Conservation (phyloP, 1,284 basidiomycete genomes). For the Ceratobasidium sp. region DNA sequence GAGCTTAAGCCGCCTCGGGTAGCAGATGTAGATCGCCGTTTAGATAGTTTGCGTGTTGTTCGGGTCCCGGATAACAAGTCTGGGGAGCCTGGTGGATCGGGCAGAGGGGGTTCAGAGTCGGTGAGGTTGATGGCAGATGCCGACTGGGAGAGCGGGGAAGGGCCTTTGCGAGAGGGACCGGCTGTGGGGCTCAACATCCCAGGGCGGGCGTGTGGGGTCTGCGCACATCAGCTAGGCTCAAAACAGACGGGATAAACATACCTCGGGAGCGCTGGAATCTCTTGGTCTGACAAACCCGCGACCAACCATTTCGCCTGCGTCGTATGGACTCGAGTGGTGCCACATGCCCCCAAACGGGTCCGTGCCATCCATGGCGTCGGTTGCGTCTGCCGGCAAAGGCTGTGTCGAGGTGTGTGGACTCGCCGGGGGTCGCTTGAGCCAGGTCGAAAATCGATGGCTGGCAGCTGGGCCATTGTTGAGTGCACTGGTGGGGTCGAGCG, state of each 20-base stretch:
- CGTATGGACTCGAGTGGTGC: conserved; percentile 43
- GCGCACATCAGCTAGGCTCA: not conserved
- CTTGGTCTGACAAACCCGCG: conserved; percentile 13
- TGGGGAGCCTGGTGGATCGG: conserved; percentile 33
- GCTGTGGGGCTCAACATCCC: conserved; percentile 10
- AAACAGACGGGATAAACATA: not conserved
- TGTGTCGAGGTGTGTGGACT: conserved; percentile 34
- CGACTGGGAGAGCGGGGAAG: conserved; percentile 32
- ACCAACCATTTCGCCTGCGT: conserved; percentile 34
- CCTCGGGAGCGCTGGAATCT: conserved; percentile 25
- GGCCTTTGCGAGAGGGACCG: conserved; percentile 21
- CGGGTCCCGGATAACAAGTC: conserved; percentile 14
- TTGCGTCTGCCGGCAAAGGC: conserved; percentile 32
- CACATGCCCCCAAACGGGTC: conserved; percentile 41
- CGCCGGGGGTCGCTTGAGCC: conserved; percentile 35
- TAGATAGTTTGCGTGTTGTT: conserved; percentile 22
- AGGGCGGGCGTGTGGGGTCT: conserved; percentile 15
- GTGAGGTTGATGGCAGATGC: conserved; percentile 33
- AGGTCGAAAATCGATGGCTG: conserved; percentile 27
- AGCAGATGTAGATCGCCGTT: conserved; percentile 20
- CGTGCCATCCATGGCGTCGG: conserved; percentile 39
- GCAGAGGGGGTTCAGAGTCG: conserved; percentile 29
- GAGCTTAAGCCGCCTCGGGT: conserved; percentile 12
- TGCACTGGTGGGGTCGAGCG: conserved; percentile 23
- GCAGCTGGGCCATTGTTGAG: conserved; percentile 32